These are phyloP conservation scores for Leccinum arenicola DNA, from an alignment of 768 basidiomycete genomes.

Conservation along the genomic window DNA sequence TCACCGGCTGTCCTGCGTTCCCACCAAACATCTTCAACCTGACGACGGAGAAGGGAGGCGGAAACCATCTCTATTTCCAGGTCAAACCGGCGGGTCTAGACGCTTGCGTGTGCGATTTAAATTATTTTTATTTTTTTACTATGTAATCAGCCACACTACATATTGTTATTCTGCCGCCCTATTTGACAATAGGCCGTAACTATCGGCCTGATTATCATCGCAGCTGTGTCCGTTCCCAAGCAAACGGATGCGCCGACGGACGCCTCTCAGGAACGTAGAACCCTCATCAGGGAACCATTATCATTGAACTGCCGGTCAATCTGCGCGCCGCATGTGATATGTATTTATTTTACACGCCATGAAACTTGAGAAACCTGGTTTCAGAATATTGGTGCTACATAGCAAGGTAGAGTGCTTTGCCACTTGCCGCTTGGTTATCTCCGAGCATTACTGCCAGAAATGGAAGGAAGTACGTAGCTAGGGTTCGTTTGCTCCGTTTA, in stretches of 20 bases:
- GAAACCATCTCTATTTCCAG: background rate
- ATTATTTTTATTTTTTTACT: background rate
- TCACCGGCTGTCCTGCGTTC: no score
- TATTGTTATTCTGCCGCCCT: background rate
- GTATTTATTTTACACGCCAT: background rate
- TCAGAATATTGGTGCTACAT: background rate
- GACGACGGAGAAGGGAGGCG: background rate
- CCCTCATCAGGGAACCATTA: background rate
- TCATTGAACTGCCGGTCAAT: background rate
- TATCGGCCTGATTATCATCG: constrained; percentile 1
- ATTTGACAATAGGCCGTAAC: background rate
- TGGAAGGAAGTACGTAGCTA: background rate
- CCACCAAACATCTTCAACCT: background rate
- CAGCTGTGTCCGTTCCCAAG: constrained; percentile 2
- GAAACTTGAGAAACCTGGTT: background rate
- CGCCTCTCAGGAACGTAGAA: background rate
- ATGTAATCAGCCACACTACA: background rate
- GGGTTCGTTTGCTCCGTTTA: background rate
- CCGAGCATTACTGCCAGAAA: background rate
- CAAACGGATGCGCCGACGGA: background rate
- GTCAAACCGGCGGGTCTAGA: background rate
- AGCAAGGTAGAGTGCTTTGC: background rate
- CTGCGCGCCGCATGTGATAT: background rate
- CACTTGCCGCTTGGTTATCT: background rate
- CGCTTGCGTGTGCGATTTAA: background rate